These are phyloP conservation scores for Oidiodendron maius DNA, from an alignment of 495 filamentous ascomycete genomes.

Conservation along the genomic window DNA sequence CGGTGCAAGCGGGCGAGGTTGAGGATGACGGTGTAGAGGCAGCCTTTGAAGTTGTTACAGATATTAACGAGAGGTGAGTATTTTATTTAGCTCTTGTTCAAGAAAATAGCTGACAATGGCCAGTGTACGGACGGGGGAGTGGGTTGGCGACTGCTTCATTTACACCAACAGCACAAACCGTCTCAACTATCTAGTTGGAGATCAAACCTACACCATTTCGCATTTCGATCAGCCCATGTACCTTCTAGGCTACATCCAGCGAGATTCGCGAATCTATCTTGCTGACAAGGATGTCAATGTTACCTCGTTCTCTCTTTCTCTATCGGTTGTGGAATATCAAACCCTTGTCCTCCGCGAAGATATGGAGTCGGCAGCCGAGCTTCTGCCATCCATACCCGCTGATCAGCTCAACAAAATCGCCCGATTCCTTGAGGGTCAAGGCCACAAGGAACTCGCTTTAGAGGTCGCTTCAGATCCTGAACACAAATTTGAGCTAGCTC, in stretches of 20 bases:
- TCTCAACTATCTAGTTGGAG: slow-evolving; percentile 95
- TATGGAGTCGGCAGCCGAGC: slow-evolving; percentile 82
- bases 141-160: slow-evolving; percentile 98
- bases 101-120: background rate
- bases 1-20: slow-evolving; percentile 69
- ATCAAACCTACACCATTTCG: slow-evolving; percentile 97
- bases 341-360: slow-evolving; percentile 93
- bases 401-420: slow-evolving; percentile 97
- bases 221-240: slow-evolving; percentile 97
- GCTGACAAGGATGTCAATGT: slow-evolving; percentile 92
- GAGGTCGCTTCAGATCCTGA: slow-evolving; percentile 95
- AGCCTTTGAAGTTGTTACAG: slow-evolving; percentile 93
- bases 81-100: too few species aligned
- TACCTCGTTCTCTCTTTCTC: slow-evolving; percentile 83
- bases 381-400: slow-evolving; percentile 73
- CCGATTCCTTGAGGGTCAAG: slow-evolving; percentile 95
- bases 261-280: slow-evolving; percentile 88
- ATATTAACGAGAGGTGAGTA: slow-evolving; percentile 78
- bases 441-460: slow-evolving; percentile 90
- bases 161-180: slow-evolving; percentile 97
- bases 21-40: slow-evolving; percentile 96
- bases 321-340: slow-evolving; percentile 95
- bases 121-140: slow-evolving; percentile 88
- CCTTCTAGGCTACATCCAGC: slow-evolving; percentile 87
- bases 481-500: slow-evolving; percentile 91